Evolutionary conservation across 345 rosid species (phyloP), one percentile per base, ranked within the genome.

Genomic region (Eucalyptus grandis): DNA sequence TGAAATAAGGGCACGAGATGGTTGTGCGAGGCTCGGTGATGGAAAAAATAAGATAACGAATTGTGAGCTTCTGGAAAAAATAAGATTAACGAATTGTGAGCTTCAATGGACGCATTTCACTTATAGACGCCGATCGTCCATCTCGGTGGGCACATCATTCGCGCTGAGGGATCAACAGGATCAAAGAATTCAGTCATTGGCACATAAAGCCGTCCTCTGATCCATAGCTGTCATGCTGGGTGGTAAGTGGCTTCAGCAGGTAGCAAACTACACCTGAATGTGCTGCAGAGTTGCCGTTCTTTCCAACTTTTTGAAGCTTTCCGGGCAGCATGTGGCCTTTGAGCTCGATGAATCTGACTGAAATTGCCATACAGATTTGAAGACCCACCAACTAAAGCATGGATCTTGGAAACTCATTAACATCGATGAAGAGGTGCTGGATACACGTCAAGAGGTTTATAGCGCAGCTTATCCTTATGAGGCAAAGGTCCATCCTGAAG

Each of bases 361-460:
- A n/a, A 22, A 26, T 81, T 53, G 31, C 49, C 30, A n/a, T 46
- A 54, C 62, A 49, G 51, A 50, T 34, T 54, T 82, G 47, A 51
- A 54, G 44, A 24, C 44, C 43, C 58, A 30, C n/a, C 72, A 81
- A 81, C 14, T 19, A 16, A 24, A 50, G 49, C 14, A 53, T 37
- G 7, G 31, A 21, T 19, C 24, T 82, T 30, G 22, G 31, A 49
- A 83, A 88, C 44, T 47, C 43, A 16, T 86, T 88, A 95, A 92
- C 97, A 88, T 92, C 98, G 93, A 90, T 96, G 98, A 51, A 96
- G 96, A 5, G 96, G 98, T 13, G 98, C 98, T 89, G 98, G 95
- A 90, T 95, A 96, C 90, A 98, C 86, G 89, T 98, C 97, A 90
- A 96, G 37, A 46, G 99, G 95, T 90, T 94, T 95, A 91, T 96